phyloP scores from a whole-genome alignment of 2,329 filamentous ascomycete genomes.

The Didymella pomorum region DNA sequence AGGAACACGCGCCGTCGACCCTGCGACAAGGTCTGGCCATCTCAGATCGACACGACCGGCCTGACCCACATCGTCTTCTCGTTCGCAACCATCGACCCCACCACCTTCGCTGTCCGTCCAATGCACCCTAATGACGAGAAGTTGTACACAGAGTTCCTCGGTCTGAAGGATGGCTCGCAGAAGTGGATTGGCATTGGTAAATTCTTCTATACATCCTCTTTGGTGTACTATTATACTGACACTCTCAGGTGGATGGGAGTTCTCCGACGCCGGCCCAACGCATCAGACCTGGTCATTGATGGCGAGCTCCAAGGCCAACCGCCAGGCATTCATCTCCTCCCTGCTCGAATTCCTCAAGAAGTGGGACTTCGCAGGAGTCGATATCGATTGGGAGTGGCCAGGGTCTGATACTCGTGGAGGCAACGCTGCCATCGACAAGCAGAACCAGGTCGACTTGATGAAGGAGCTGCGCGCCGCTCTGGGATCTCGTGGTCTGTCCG shows the following conservation, averaged over 20 bases:
- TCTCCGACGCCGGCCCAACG: constrained; percentile 42
- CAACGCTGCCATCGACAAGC: constrained; percentile 40
- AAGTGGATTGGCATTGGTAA: constrained; percentile 32
- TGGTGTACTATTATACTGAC: neutral
- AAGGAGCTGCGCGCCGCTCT: constrained; percentile 34
- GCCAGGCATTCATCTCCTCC: constrained; percentile 50
- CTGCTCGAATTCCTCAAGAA: constrained; percentile 52
- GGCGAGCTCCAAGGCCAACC: constrained; percentile 36
- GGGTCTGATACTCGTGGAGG: constrained; percentile 49
- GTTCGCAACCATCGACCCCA: constrained; percentile 54
- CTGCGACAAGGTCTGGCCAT: constrained; percentile 35
- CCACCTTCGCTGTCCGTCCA: constrained; percentile 35
- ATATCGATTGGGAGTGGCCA: constrained; percentile 58
- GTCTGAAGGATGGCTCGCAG: constrained; percentile 20
- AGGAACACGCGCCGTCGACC: constrained; percentile 31
- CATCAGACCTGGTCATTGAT: constrained; percentile 50
- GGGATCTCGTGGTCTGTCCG: constrained; percentile 31
- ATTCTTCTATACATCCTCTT: constrained; percentile 33
- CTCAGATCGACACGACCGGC: constrained; percentile 31
- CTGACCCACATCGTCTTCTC: constrained; percentile 46
- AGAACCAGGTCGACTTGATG: constrained; percentile 33
- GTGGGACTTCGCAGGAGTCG: constrained; percentile 55
- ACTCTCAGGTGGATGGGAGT: constrained; percentile 50
- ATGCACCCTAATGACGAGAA: constrained; percentile 29
- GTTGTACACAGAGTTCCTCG: constrained; percentile 30